These are phyloP conservation scores for Fraxinus pennsylvanica DNA, from an alignment of 257 asterid genomes.

Conservation along the genomic window DNA sequence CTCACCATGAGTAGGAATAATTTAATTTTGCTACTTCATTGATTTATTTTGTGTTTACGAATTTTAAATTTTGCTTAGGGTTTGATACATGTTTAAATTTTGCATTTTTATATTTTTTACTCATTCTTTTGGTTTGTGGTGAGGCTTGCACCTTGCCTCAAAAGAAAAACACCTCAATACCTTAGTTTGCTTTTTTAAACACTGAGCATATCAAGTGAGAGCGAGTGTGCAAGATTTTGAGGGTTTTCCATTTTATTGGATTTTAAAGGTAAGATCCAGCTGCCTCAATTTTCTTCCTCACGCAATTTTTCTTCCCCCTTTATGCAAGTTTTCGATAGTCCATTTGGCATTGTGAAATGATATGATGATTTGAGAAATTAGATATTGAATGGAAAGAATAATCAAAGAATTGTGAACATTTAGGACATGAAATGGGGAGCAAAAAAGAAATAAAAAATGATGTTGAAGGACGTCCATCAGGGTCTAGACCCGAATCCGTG, in stretches of 20 bases:
- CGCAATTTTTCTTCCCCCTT: not conserved
- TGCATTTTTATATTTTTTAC: too few species aligned
- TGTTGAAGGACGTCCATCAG: constrained; percentile 37
- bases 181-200: too few species aligned
- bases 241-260: not conserved
- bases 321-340: not conserved
- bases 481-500: constrained; percentile 30
- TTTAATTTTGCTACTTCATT: too few species aligned
- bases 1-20: too few species aligned
- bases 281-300: not conserved
- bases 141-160: too few species aligned
- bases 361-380: not conserved
- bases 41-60: too few species aligned
- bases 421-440: constrained; percentile 48
- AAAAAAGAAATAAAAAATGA: constrained; percentile 34
- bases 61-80: too few species aligned
- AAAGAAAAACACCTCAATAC: too few species aligned
- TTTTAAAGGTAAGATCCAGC: not conserved
- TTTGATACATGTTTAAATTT: too few species aligned
- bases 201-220: not conserved
- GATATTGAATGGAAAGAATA: not conserved
- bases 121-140: too few species aligned
- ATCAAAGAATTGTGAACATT: constrained; percentile 9
- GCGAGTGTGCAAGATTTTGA: not conserved
- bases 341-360: not conserved